Conservation (phyloP, 2,329 filamentous ascomycete species). For the Neofusicoccum parvum region DNA sequence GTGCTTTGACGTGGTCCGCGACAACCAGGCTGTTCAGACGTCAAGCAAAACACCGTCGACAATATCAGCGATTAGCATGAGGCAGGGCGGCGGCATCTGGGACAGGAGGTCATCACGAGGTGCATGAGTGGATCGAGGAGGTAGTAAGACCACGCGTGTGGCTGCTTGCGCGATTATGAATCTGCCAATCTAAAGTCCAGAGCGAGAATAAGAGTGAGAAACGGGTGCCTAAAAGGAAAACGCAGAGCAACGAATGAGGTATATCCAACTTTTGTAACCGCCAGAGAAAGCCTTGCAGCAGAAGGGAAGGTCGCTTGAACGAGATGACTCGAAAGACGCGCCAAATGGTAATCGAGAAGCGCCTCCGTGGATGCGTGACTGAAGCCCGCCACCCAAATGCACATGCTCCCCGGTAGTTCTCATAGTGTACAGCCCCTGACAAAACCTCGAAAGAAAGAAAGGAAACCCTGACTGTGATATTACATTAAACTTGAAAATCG, state of each 20-base stretch:
- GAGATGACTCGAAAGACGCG: slow-evolving; percentile 11
- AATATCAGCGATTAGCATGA: not conserved
- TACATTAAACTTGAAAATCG: slow-evolving; percentile 1
- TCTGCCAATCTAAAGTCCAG: not conserved
- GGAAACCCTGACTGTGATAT: not conserved
- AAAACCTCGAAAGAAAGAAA: slow-evolving; percentile 2
- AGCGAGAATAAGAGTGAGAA: not conserved
- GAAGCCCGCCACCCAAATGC: slow-evolving; percentile 15
- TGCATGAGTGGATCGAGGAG: not conserved
- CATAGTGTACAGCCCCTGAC: slow-evolving; percentile 9
- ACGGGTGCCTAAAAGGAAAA: slow-evolving; percentile 7
- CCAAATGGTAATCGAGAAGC: slow-evolving; percentile 11
- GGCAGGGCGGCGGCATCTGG: not conserved
- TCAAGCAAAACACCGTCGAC: not conserved
- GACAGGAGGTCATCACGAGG: slow-evolving; percentile 11
- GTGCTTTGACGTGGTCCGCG: slow-evolving; percentile 14
- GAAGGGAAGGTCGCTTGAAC: not conserved
- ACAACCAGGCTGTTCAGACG: not conserved
- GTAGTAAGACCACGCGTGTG: not conserved
- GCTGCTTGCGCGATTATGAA: slow-evolving; percentile 12
- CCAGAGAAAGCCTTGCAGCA: slow-evolving; percentile 4
- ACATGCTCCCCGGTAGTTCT: slow-evolving; percentile 1
- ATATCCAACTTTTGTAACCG: slow-evolving; percentile 15
- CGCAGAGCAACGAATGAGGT: slow-evolving; percentile 7
- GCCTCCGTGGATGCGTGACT: slow-evolving; percentile 12